These are phyloP conservation scores for Glaciozyma martinii DNA, from an alignment of 768 basidiomycete species.

Conservation along the genomic window DNA sequence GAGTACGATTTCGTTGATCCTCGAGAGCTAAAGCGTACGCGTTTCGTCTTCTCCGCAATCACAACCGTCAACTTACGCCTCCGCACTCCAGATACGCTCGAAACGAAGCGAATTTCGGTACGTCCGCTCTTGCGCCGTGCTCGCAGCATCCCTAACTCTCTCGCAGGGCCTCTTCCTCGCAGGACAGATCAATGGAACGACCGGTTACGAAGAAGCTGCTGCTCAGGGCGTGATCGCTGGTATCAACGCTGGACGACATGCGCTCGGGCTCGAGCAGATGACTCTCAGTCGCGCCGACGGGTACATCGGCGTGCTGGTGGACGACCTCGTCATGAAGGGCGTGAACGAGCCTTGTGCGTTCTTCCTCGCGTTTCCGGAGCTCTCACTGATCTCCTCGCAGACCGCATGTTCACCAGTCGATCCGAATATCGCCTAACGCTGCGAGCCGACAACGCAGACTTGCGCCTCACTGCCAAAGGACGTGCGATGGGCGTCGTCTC, in stretches of 20 bases:
- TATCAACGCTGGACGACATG: conserved; percentile 71
- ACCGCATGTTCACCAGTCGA: conserved; percentile 87
- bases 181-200: conserved; percentile 89
- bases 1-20: conserved; percentile 87
- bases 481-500: conserved; percentile 43
- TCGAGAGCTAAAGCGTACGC: conserved; percentile 63
- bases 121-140: not conserved
- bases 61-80: not conserved
- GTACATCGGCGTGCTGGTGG: conserved; percentile 82
- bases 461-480: conserved; percentile 71
- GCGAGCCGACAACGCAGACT: conserved; percentile 79
- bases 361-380: not conserved
- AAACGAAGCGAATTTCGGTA: conserved; percentile 74
- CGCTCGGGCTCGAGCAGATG: conserved; percentile 49
- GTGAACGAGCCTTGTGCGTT: conserved; percentile 79
- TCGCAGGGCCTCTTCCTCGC: conserved; percentile 70
- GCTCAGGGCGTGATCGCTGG: conserved; percentile 78
- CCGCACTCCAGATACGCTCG: conserved; percentile 55
- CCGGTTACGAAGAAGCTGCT: conserved; percentile 89
- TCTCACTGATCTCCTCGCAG: conserved; percentile 40
- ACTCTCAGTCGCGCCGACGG: conserved; percentile 73
- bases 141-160: not conserved
- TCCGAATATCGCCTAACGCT: conserved; percentile 84
- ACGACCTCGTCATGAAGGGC: conserved; percentile 79
- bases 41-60: not conserved